Conservation (phyloP, 768 basidiomycete species). For the Termitomyces sp. region DNA sequence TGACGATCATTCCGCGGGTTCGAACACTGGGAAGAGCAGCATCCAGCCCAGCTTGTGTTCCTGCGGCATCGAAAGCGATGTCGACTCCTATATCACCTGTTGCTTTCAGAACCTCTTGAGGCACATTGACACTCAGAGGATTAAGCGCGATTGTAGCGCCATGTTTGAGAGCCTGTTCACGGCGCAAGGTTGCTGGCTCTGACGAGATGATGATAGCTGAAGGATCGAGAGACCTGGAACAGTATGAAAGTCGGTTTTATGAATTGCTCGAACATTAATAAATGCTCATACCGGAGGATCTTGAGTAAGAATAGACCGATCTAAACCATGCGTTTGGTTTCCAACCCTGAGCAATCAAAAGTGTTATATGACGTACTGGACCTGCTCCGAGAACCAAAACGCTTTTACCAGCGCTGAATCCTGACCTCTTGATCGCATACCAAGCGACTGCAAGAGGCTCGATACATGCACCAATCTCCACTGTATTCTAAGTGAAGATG, state of each 20-base stretch:
- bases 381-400: slow-evolving; percentile 39
- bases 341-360: neutral
- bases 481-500: slow-evolving; percentile 8
- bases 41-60: slow-evolving; percentile 31
- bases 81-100: slow-evolving; percentile 32
- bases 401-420: slow-evolving; percentile 29
- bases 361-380: slow-evolving; percentile 25
- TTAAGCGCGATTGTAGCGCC: slow-evolving; percentile 33
- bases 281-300: slow-evolving; percentile 24
- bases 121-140: slow-evolving; percentile 23
- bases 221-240: slow-evolving; percentile 21
- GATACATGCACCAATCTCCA: slow-evolving; percentile 40
- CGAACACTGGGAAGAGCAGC: slow-evolving; percentile 29
- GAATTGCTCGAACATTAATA: neutral
- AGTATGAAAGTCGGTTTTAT: neutral
- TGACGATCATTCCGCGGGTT: slow-evolving; percentile 31
- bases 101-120: slow-evolving; percentile 17
- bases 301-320: slow-evolving; percentile 34
- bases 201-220: slow-evolving; percentile 27
- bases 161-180: slow-evolving; percentile 27
- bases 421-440: slow-evolving; percentile 36
- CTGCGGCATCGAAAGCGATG: slow-evolving; percentile 42
- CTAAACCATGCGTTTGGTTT: slow-evolving; percentile 9
- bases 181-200: slow-evolving; percentile 33
- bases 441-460: slow-evolving; percentile 44